Percentiles rank a stretch among this genome's conserved stretches.
These are phyloP conservation scores for Neoboletus magnificus DNA, from an alignment of 768 basidiomycete species.

Conservation along the genomic window DNA sequence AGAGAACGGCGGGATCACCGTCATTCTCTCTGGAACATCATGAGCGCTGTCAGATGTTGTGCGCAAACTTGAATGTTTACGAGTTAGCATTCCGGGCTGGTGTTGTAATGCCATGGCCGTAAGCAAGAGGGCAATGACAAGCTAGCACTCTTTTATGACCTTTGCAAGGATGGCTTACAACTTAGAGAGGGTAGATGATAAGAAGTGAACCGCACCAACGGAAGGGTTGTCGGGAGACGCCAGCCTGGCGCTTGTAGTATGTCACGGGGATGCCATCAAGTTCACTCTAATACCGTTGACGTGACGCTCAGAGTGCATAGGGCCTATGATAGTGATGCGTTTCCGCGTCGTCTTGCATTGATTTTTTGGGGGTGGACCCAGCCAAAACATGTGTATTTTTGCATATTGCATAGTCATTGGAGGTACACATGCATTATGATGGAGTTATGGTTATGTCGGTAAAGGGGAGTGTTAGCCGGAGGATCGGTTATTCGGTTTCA, in stretches of 20 bases:
- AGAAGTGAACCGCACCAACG: background rate
- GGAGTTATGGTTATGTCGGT: too few species aligned
- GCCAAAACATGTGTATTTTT: too few species aligned
- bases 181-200: background rate
- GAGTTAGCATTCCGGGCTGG: background rate
- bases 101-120: background rate
- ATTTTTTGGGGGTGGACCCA: too few species aligned
- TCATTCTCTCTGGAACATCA: slow-evolving; percentile 4
- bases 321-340: too few species aligned
- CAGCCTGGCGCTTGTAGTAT: background rate
- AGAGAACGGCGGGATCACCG: slow-evolving; percentile 2
- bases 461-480: too few species aligned
- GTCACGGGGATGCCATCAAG: too few species aligned
- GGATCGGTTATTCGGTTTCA: too few species aligned
- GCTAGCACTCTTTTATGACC: background rate
- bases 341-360: too few species aligned
- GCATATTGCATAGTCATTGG: too few species aligned
- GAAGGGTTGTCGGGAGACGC: background rate
- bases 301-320: too few species aligned
- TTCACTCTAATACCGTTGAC: too few species aligned
- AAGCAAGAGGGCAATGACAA: background rate
- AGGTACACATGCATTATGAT: too few species aligned
- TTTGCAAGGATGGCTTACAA: background rate
- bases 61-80: background rate
- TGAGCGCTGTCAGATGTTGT: background rate